phyloP scores from a whole-genome alignment of 495 filamentous ascomycete genomes.

The Articulospora tetracladia region DNA sequence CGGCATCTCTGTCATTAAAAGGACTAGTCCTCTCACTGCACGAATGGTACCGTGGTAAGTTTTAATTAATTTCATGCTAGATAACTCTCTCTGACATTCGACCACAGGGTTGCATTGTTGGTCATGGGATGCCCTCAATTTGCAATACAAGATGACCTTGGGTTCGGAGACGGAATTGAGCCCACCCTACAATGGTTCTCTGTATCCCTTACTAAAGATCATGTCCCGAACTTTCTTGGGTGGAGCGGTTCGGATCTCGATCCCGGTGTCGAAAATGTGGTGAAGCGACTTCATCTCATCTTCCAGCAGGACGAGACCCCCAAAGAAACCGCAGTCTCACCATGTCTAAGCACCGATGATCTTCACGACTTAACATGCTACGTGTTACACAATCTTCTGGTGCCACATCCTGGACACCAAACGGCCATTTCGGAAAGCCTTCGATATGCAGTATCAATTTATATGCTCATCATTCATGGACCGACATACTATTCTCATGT shows the following conservation, averaged over 20 bases:
- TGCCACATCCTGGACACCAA: neutral
- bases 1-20: conserved; percentile 40
- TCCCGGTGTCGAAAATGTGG: conserved; percentile 31
- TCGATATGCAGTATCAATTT: conserved; percentile 40
- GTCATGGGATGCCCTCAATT: conserved; percentile 46
- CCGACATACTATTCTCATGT: conserved; percentile 48
- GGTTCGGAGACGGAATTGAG: conserved; percentile 42
- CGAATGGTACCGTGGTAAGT: conserved; percentile 49
- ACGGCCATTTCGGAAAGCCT: conserved; percentile 36
- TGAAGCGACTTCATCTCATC: conserved; percentile 37
- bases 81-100: conserved; percentile 9
- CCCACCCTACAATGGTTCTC: conserved; percentile 42
- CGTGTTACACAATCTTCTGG: conserved; percentile 42
- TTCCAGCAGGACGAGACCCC: conserved; percentile 26
- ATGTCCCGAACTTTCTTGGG: neutral
- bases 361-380: conserved; percentile 49
- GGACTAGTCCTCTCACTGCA: conserved; percentile 46
- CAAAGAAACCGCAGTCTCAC: neutral
- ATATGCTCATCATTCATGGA: conserved; percentile 48
- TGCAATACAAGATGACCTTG: conserved; percentile 41
- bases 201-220: neutral
- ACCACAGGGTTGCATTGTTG: conserved; percentile 46
- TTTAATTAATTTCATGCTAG: neutral
- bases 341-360: conserved; percentile 30
- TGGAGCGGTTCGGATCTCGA: conserved; percentile 27